Percentiles rank a stretch among this genome's conserved stretches.
Evolutionary conservation across 495 filamentous ascomycete species (phyloP).

Genomic region (Neurospora sp.): DNA sequence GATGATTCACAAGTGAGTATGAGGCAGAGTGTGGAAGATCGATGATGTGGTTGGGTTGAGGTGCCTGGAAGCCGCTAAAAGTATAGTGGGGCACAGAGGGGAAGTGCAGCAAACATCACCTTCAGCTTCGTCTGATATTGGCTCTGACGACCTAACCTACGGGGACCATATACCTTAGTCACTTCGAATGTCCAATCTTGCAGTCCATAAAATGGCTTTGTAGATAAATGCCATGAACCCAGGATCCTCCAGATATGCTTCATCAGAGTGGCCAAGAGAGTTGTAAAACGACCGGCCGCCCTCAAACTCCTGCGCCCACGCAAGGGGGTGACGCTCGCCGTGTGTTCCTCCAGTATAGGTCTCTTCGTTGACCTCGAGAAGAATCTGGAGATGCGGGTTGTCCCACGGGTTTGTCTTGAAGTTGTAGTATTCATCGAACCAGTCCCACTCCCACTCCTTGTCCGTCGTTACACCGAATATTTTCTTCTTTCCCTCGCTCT

Average conservation of each 20-base stretch:
- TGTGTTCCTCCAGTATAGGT: constrained; percentile 22
- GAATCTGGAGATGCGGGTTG: constrained; percentile 12
- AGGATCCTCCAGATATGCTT: constrained; percentile 22
- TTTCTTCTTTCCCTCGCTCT: neutral
- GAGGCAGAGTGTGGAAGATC: neutral
- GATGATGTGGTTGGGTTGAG: neutral
- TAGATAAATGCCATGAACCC: constrained; percentile 22
- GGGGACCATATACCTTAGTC: neutral
- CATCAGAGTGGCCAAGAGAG: constrained; percentile 31
- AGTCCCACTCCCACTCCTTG: constrained; percentile 10
- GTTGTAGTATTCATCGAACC: constrained; percentile 35
- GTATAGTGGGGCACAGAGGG: neutral
- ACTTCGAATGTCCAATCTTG: neutral
- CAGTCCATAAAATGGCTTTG: constrained; percentile 27
- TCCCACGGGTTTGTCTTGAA: constrained; percentile 20
- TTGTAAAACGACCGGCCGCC: constrained; percentile 29
- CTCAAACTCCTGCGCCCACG: constrained; percentile 29
- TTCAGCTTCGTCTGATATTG: neutral
- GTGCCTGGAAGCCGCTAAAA: neutral
- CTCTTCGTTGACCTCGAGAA: constrained; percentile 22
- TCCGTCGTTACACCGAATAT: neutral
- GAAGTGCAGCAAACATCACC: neutral
- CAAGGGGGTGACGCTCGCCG: constrained; percentile 23
- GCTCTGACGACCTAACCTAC: neutral
- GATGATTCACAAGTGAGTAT: neutral